Evolutionary conservation across 2,329 filamentous ascomycete genomes (phyloP).

Genomic region (Fonsecaea erecta): DNA sequence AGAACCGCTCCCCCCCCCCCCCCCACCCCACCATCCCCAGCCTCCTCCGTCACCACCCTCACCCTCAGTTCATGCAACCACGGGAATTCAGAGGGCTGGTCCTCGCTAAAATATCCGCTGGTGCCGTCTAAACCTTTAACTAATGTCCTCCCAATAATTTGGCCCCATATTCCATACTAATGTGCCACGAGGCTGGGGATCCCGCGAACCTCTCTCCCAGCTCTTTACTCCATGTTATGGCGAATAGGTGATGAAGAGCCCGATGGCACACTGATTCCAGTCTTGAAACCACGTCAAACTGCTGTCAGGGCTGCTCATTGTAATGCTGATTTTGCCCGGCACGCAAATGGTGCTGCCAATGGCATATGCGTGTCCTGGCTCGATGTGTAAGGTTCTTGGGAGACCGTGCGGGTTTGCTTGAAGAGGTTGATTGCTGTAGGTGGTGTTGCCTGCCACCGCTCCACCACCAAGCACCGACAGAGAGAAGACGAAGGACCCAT

Average conservation of each 20-base stretch:
- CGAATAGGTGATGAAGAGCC: conserved; percentile 31
- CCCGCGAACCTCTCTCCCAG: conserved; percentile 1
- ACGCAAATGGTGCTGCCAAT: conserved; percentile 46
- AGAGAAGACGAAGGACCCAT: conserved; percentile 57
- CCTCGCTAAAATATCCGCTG: conserved; percentile 4
- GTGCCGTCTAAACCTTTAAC: not conserved
- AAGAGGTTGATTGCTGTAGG: conserved; percentile 57
- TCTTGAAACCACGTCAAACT: conserved; percentile 68
- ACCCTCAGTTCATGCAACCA: conserved; percentile 1
- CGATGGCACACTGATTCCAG: conserved; percentile 52
- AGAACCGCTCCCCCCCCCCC: too few species aligned
- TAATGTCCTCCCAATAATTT: not conserved
- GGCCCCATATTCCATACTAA: not conserved
- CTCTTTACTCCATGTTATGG: conserved; percentile 8
- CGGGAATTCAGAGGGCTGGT: conserved; percentile 10
- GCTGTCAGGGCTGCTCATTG: conserved; percentile 56
- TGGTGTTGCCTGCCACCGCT: conserved; percentile 56
- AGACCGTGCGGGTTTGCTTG: conserved; percentile 51
- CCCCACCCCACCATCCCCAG: not conserved
- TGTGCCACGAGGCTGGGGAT: not conserved
- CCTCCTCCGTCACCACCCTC: conserved; percentile 9
- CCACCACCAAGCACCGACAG: conserved; percentile 46
- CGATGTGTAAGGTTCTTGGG: conserved; percentile 43
- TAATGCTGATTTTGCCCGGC: conserved; percentile 53
- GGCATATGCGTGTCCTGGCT: conserved; percentile 59